phyloP scores from a whole-genome alignment of 495 filamentous ascomycete genomes.

The Penicillium pancosmium region DNA sequence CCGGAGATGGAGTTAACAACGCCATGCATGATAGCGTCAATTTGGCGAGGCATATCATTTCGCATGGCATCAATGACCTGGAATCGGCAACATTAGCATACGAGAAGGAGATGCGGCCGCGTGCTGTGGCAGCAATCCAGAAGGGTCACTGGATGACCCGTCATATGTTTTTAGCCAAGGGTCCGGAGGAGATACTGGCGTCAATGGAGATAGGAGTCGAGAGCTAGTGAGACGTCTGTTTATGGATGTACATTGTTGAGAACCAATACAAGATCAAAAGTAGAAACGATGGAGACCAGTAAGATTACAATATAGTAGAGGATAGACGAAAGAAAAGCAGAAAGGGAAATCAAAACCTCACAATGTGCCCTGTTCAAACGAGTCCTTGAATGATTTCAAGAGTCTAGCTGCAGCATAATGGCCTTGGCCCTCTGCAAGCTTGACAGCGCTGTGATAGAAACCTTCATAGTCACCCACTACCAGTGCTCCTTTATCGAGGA shows the following conservation, averaged over 20 bases:
- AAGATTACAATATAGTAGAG: too few species aligned
- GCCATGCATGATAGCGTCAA: not conserved
- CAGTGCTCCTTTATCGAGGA: not conserved
- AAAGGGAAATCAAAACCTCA: too few species aligned
- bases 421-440: conserved; percentile 1
- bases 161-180: not conserved
- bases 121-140: not conserved
- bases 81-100: not conserved
- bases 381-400: conserved; percentile 6
- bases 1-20: not conserved
- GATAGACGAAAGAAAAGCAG: too few species aligned
- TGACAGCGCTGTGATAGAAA: not conserved
- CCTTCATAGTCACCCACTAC: not conserved
- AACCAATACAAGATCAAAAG: too few species aligned
- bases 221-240: too few species aligned
- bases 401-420: conserved; percentile 6
- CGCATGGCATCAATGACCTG: not conserved
- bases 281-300: too few species aligned
- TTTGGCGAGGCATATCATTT: not conserved
- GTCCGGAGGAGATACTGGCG: not conserved
- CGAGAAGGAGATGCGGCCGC: not conserved
- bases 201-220: not conserved
- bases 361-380: not conserved
- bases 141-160: not conserved
- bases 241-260: too few species aligned